phyloP scores from a whole-genome alignment of 352 stramenopile species.

The Globisporangium cederbergense region DNA sequence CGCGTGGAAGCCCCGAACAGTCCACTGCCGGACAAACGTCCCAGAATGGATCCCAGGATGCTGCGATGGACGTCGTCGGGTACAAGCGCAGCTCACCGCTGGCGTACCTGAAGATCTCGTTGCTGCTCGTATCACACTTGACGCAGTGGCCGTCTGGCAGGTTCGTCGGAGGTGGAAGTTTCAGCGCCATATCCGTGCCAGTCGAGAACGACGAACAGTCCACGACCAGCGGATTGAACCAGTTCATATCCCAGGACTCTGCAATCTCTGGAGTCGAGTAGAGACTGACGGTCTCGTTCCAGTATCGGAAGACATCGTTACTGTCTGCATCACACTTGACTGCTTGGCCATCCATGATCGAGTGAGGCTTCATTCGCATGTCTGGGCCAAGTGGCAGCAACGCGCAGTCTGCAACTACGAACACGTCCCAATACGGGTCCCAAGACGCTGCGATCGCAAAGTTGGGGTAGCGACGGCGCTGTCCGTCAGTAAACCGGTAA shows the following conservation, averaged over 20 bases:
- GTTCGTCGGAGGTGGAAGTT: conserved; percentile 18
- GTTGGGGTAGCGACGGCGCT: conserved; percentile 18
- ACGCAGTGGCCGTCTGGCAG: conserved; percentile 23
- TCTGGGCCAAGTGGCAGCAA: conserved; percentile 10
- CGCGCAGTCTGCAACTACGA: conserved; percentile 16
- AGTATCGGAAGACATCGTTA: conserved; percentile 13
- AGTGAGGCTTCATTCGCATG: conserved; percentile 18
- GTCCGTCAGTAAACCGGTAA: conserved; percentile 15
- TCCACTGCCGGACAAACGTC: conserved; percentile 14
- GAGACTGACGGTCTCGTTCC: conserved; percentile 6
- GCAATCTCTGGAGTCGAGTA: conserved; percentile 19
- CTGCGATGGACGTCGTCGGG: conserved; percentile 19
- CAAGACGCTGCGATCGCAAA: conserved; percentile 19
- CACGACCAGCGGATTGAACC: conserved; percentile 9
- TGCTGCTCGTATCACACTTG: conserved; percentile 19
- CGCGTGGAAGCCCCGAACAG: conserved; percentile 19
- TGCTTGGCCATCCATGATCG: conserved; percentile 17
- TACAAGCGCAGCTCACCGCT: conserved; percentile 24
- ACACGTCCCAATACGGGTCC: conserved; percentile 18
- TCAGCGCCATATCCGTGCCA: conserved; percentile 20
- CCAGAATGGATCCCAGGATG: conserved; percentile 28
- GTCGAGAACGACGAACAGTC: conserved; percentile 19
- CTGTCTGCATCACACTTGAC: conserved; percentile 13
- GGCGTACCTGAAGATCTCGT: conserved; percentile 19
- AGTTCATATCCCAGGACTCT: conserved; percentile 23